Evolutionary conservation across 179 eudicot genomes (phyloP).

Genomic region (Silene vulgaris): DNA sequence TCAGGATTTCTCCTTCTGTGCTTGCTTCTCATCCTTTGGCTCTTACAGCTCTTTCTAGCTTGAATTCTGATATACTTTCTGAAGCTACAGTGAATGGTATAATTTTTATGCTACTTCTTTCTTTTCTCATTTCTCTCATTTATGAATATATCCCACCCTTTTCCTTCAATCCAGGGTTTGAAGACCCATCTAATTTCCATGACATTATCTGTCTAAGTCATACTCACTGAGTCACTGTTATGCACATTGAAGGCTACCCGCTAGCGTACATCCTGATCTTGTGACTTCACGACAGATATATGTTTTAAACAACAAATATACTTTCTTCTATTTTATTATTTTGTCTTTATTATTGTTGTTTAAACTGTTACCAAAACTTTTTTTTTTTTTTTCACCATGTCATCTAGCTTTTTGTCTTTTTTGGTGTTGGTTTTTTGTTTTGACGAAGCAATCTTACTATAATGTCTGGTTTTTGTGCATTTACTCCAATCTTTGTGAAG

Average conservation of each 20-base stretch:
- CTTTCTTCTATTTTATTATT: neutral
- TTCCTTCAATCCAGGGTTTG: neutral
- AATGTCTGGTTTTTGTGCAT: slow-evolving; percentile 2
- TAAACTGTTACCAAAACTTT: neutral
- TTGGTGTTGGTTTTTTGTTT: neutral
- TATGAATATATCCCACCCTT: neutral
- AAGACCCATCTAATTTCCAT: neutral
- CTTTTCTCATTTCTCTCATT: neutral
- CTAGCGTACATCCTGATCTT: neutral
- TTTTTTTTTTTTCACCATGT: neutral
- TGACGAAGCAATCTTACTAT: neutral
- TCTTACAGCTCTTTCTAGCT: slow-evolving; percentile 76
- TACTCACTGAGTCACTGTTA: slow-evolving; percentile 11
- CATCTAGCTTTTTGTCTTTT: neutral
- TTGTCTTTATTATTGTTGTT: neutral
- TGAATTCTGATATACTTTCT: slow-evolving; percentile 66
- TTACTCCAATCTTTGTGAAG: neutral
- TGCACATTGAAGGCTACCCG: neutral
- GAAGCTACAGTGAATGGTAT: slow-evolving; percentile 98
- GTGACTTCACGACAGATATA: neutral
- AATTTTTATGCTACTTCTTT: neutral
- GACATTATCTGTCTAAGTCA: neutral
- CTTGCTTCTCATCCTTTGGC: slow-evolving; percentile 92
- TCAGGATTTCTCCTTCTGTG: slow-evolving; percentile 75
- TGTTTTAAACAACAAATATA: neutral